Evolutionary conservation across 768 basidiomycete species (phyloP).

Genomic region (Tulasnella sp.): DNA sequence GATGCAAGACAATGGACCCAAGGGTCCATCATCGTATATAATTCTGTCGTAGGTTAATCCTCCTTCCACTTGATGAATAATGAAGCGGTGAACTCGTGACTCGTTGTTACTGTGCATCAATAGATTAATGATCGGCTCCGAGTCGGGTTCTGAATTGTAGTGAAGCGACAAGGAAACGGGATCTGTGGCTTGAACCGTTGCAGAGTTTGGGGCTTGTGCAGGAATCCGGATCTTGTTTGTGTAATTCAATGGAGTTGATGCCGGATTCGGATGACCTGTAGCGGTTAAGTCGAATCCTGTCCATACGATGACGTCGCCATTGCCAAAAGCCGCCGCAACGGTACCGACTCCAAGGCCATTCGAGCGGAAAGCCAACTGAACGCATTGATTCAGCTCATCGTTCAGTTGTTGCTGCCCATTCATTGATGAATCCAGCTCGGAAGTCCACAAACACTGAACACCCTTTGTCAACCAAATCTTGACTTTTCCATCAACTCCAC

Average conservation of each 20-base stretch:
- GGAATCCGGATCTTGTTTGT: not conserved
- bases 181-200: not conserved
- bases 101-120: slow-evolving; percentile 42
- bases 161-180: not conserved
- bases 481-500: slow-evolving; percentile 47
- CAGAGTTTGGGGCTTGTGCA: not conserved
- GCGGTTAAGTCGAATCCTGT: slow-evolving; percentile 27
- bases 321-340: slow-evolving; percentile 39
- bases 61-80: no score
- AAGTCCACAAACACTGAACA: slow-evolving; percentile 45
- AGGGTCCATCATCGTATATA: slow-evolving; percentile 39
- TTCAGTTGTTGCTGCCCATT: slow-evolving; percentile 3
- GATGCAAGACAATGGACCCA: slow-evolving; percentile 40
- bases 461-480: slow-evolving; percentile 59
- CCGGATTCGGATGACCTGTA: not conserved
- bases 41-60: no score
- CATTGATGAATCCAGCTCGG: slow-evolving; percentile 30
- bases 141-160: no score
- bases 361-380: slow-evolving; percentile 28
- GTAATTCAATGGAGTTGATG: not conserved
- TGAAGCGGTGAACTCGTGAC: slow-evolving; percentile 42
- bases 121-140: slow-evolving; percentile 24
- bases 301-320: slow-evolving; percentile 49
- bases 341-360: slow-evolving; percentile 32
- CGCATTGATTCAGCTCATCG: slow-evolving; percentile 3